Conservation (phyloP, 2,329 filamentous ascomycete species). For the Microsporum canis region DNA sequence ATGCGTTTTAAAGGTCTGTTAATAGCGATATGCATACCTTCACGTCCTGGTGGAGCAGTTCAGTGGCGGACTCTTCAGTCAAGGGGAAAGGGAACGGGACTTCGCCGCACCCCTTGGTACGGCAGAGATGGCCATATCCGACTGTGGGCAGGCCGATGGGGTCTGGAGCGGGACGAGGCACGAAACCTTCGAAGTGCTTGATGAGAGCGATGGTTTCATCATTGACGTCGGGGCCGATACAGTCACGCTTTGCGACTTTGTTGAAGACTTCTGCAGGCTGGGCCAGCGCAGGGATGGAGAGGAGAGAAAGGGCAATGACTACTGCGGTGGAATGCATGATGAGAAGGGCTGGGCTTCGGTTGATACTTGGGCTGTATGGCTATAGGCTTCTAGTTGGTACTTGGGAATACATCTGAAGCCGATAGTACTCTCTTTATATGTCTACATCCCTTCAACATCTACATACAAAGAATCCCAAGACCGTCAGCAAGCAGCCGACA, state of each 20-base stretch:
- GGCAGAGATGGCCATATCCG: slow-evolving; percentile 42
- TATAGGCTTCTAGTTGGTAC: too few relatives aligned
- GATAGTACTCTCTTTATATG: neutral
- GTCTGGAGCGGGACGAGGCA: slow-evolving; percentile 26
- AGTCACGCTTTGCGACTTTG: slow-evolving; percentile 7
- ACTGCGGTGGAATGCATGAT: too few relatives aligned
- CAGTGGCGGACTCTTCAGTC: neutral
- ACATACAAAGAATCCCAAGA: neutral
- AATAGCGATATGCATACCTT: neutral
- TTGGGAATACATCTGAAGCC: too few relatives aligned
- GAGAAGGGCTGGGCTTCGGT: too few relatives aligned
- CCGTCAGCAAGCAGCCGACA: neutral
- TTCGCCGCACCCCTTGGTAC: slow-evolving; percentile 15
- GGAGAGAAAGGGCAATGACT: neutral
- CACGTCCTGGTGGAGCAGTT: neutral
- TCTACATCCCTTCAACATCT: neutral
- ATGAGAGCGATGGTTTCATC: slow-evolving; percentile 26
- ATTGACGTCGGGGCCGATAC: slow-evolving; percentile 22
- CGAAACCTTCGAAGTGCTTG: slow-evolving; percentile 30
- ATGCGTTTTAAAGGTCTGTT: neutral
- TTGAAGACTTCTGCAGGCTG: neutral
- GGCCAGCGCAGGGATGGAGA: neutral
- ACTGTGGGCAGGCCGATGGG: slow-evolving; percentile 40
- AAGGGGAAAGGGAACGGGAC: neutral
- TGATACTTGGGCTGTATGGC: too few relatives aligned